Percentiles rank a stretch among this genome's conserved stretches.
These are phyloP conservation scores for Hemisphaericaspora subhashii DNA, from an alignment of 1,139 yeast species.

Conservation along the genomic window DNA sequence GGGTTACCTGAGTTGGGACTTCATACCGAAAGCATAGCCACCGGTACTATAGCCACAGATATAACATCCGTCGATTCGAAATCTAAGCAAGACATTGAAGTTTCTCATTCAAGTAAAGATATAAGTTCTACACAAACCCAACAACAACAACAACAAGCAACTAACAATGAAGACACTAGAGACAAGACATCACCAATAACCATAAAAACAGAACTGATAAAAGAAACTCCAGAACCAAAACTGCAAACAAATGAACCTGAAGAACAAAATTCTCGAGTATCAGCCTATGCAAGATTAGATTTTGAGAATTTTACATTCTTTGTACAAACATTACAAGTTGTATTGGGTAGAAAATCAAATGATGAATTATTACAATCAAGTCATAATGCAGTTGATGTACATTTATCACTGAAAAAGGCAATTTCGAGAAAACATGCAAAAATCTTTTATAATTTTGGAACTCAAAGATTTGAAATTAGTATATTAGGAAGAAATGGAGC, in stretches of 20 bases:
- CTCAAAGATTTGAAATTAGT: slow-evolving; percentile 86
- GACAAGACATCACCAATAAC: slow-evolving; percentile 1
- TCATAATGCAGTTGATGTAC: slow-evolving; percentile 79
- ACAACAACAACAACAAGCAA: background rate
- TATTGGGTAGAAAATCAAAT: slow-evolving; percentile 85
- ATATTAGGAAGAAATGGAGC: slow-evolving; percentile 95
- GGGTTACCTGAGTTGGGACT: background rate
- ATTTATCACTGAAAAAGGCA: slow-evolving; percentile 86
- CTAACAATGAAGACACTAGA: background rate
- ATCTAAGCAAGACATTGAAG: background rate
- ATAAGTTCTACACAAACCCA: background rate
- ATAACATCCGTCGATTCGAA: background rate
- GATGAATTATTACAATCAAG: slow-evolving; percentile 54
- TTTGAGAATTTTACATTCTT: slow-evolving; percentile 91
- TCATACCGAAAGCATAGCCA: background rate
- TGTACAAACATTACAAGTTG: slow-evolving; percentile 92
- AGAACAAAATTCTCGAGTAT: slow-evolving; percentile 51
- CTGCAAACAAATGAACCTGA: slow-evolving; percentile 16
- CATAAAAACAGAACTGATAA: background rate
- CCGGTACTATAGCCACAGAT: background rate
- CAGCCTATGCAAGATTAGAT: slow-evolving; percentile 92
- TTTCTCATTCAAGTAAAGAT: background rate
- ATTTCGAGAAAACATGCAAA: slow-evolving; percentile 92
- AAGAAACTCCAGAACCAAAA: slow-evolving; percentile 12
- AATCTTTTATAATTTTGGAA: slow-evolving; percentile 92